Conservation (phyloP, 2,329 filamentous ascomycete genomes). For the Colletotrichum godetiae region DNA sequence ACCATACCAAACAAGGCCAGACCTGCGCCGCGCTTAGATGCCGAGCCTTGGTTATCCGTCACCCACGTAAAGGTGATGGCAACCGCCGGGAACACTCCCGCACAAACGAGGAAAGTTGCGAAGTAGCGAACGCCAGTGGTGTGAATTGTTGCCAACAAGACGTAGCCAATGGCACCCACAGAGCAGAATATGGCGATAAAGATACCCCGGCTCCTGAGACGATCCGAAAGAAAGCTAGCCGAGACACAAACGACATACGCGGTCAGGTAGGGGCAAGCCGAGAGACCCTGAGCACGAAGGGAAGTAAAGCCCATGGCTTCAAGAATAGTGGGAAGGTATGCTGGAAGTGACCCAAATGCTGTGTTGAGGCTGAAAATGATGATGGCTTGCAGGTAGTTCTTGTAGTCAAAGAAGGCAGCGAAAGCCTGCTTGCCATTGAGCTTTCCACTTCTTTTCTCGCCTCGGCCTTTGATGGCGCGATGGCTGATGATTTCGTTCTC, state of each 20-base stretch:
- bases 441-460: slow-evolving; percentile 58
- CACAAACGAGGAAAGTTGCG: slow-evolving; percentile 57
- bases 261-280: slow-evolving; percentile 77
- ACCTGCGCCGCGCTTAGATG: slow-evolving; percentile 72
- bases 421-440: slow-evolving; percentile 59
- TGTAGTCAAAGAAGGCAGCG: slow-evolving; percentile 57
- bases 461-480: slow-evolving; percentile 57
- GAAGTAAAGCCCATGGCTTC: slow-evolving; percentile 75
- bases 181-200: slow-evolving; percentile 67
- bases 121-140: slow-evolving; percentile 56
- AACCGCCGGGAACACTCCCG: slow-evolving; percentile 71
- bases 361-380: slow-evolving; percentile 56
- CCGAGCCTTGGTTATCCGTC: slow-evolving; percentile 75
- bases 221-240: slow-evolving; percentile 74
- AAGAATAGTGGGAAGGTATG: slow-evolving; percentile 73
- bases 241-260: slow-evolving; percentile 72
- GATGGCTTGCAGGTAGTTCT: slow-evolving; percentile 60
- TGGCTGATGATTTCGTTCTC: slow-evolving; percentile 68
- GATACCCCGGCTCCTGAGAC: slow-evolving; percentile 70
- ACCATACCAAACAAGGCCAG: slow-evolving; percentile 70
- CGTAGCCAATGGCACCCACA: slow-evolving; percentile 71
- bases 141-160: slow-evolving; percentile 69
- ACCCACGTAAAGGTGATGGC: slow-evolving; percentile 78
- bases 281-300: slow-evolving; percentile 77
- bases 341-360: slow-evolving; percentile 57